Conservation (phyloP, 2,329 filamentous ascomycete genomes). For the Fusarium tupiense region DNA sequence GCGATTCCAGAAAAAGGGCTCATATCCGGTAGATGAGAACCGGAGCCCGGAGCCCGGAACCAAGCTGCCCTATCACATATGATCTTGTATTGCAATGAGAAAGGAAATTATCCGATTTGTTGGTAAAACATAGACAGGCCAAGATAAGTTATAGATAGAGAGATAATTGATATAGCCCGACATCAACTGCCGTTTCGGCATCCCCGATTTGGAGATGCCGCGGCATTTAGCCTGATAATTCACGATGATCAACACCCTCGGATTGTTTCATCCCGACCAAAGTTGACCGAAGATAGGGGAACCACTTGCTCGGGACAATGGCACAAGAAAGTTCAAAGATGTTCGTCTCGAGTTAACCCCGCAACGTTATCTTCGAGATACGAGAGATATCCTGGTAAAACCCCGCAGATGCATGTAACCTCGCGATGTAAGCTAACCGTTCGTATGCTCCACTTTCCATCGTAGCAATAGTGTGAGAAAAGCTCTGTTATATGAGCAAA, state of each 20-base stretch:
- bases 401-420: background rate
- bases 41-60: background rate
- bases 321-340: too few relatives aligned
- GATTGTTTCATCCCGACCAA: background rate
- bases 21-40: background rate
- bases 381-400: background rate
- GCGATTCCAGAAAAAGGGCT: background rate
- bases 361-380: background rate
- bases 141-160: background rate
- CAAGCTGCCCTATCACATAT: background rate
- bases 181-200: background rate
- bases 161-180: background rate
- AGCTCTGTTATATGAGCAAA: background rate
- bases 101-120: background rate
- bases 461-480: background rate
- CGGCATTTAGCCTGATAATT: background rate
- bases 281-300: background rate
- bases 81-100: background rate
- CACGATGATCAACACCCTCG: background rate
- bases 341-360: background rate
- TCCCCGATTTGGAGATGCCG: background rate
- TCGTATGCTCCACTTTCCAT: background rate
- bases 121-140: fast-evolving
- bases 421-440: background rate
- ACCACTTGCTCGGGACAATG: background rate